Percentiles rank a stretch among this genome's conserved stretches.
phyloP scores from a whole-genome alignment of 2,329 filamentous ascomycete genomes.

The Plectosphaerella cucumerina region DNA sequence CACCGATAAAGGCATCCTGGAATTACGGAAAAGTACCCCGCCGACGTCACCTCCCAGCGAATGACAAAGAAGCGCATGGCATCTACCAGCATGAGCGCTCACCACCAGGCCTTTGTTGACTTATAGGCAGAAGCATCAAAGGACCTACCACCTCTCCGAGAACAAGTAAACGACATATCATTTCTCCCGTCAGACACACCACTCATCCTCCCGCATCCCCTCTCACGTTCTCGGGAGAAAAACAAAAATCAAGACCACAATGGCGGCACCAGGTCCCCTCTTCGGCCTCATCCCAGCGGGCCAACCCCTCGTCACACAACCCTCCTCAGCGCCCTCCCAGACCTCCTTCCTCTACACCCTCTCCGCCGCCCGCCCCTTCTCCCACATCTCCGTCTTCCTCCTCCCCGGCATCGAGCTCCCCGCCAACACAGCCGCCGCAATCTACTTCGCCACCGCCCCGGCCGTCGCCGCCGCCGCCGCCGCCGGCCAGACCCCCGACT shows the following conservation, averaged over 20 bases:
- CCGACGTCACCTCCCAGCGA: conserved; percentile 1
- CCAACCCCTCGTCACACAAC: conserved; percentile 50
- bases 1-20: no score
- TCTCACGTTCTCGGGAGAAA: not conserved
- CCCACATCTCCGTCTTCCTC: conserved; percentile 85
- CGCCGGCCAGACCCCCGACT: conserved; percentile 49
- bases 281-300: conserved; percentile 60
- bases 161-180: no score
- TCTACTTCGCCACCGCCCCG: conserved; percentile 68
- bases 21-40: not conserved
- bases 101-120: no score
- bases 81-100: no score
- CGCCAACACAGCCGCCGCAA: conserved; percentile 73
- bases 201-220: not conserved
- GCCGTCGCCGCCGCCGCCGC: conserved; percentile 31
- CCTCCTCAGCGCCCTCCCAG: conserved; percentile 47
- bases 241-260: not conserved
- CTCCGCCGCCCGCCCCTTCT: conserved; percentile 51
- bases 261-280: conserved; percentile 27
- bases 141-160: no score
- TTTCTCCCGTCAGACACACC: no score
- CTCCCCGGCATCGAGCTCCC: conserved; percentile 75
- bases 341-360: conserved; percentile 55
- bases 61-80: no score
- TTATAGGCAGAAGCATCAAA: no score